Base-by-base conservation (phyloP, 2,329 filamentous ascomycete genomes). In the Exserohilum turcica region DNA sequence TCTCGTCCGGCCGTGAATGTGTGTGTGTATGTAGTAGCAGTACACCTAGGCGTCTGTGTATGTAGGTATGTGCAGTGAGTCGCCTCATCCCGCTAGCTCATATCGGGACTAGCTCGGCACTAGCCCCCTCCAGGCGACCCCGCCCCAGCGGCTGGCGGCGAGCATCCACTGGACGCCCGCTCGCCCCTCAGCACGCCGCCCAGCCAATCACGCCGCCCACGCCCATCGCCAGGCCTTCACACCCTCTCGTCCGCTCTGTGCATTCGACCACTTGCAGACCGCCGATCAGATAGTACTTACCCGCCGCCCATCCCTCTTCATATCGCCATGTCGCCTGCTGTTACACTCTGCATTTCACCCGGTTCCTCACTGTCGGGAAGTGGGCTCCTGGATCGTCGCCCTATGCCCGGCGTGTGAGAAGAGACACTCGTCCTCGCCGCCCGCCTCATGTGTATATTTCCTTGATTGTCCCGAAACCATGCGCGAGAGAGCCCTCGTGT, bases 101-200 rank as follows among this genome's bases (percentile, higher is more conserved):
- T 48, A 48, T 56, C 53, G 40, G 48, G 39, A 19, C 52, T 48
- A 36, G 43, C 50, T 18, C 19, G 9, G 51, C 44, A 7, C 40
- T 63, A 62, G 63, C 47, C 49, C 44, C 43, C 46, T 49, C 40
- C 35, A 45, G 18, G 48, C 56, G 56, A 60, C 69, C 70, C 70
- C 70, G 62, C 68, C 61, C 53, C 65, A 65, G 71, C 71, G 70
- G 62, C 57, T 74, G 65, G 52, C 56, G 52, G 56, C 58, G 54
- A 52, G 52, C 63, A 64, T 46, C 63, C 38, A 68, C 66, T 74
- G 68, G 70, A 65, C 66, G 65, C 63, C 61, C 29, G 55, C 60
- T 50, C 59, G 56, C 59, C 51, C 54, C 58, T 57, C 55, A 59
- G 55, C 53, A 68, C 65, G 65, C 62, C 57, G 31, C 32, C 43